Percentiles rank a stretch among this genome's conserved stretches.
Conservation (phyloP, 2,329 filamentous ascomycete species). For the Arachnomyces sp. region DNA sequence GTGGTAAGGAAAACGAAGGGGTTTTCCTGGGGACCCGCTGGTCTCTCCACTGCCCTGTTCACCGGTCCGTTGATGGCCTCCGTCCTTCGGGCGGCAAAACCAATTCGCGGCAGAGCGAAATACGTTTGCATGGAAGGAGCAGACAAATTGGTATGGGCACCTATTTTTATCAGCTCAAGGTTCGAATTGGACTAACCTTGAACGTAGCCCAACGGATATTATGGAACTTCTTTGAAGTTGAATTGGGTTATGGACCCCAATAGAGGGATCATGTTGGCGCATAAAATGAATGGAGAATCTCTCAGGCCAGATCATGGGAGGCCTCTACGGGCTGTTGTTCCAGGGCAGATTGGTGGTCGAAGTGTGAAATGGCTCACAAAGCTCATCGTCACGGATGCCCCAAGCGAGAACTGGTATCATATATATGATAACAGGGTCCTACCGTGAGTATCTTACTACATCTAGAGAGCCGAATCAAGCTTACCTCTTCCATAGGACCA, state of each 20-base stretch:
- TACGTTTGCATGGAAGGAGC: constrained; percentile 90
- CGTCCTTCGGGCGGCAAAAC: constrained; percentile 59
- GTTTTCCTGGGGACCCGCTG: constrained; percentile 87
- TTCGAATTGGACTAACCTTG: not conserved
- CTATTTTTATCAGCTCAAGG: constrained; percentile 1
- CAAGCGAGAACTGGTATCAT: constrained; percentile 92
- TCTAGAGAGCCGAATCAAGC: constrained; percentile 6
- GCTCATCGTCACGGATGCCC: constrained; percentile 65
- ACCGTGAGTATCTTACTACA: constrained; percentile 40
- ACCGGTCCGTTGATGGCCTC: constrained; percentile 72
- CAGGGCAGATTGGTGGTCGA: constrained; percentile 82
- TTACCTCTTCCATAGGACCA: constrained; percentile 45
- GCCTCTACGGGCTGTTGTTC: constrained; percentile 72
- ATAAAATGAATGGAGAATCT: constrained; percentile 81
- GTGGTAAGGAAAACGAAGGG: constrained; percentile 83
- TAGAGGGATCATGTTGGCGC: constrained; percentile 74
- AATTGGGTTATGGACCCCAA: constrained; percentile 82
- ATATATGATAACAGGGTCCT: constrained; percentile 88
- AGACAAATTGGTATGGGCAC: constrained; percentile 55
- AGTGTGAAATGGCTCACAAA: constrained; percentile 90
- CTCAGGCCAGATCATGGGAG: constrained; percentile 79
- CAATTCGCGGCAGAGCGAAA: constrained; percentile 55
- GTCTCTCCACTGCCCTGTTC: constrained; percentile 78
- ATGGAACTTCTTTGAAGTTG: constrained; percentile 79
- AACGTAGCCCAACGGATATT: constrained; percentile 67